A percentile compares a stretch with the other conserved stretches of the same genome.
Evolutionary conservation across 805 yeast genomes (phyloP).

Genomic region (Monosporozyma unispora): DNA sequence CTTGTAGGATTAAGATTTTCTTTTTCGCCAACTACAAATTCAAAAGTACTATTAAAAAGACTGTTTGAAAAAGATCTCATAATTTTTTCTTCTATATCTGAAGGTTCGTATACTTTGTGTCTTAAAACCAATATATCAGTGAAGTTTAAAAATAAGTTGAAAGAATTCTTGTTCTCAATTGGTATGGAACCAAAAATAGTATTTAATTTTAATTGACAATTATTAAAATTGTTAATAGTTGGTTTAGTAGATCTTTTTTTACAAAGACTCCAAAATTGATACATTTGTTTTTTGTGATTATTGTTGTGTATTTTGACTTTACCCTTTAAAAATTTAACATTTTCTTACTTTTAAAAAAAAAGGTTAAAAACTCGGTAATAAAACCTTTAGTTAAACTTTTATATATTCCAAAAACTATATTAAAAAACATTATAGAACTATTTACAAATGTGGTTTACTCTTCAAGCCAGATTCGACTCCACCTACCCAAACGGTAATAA

Average conservation of each 20-base stretch:
- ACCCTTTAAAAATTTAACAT: not conserved
- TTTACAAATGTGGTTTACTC: not conserved
- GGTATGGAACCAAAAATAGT: too few species aligned
- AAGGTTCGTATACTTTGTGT: too few species aligned
- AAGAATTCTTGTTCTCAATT: too few species aligned
- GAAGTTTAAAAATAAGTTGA: too few species aligned
- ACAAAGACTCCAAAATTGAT: too few species aligned
- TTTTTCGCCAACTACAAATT: not conserved
- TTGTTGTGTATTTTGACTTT: not conserved
- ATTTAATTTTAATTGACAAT: too few species aligned
- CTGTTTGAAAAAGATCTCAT: not conserved
- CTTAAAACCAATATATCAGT: too few species aligned
- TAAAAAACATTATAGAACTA: not conserved
- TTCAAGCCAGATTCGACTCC: conserved; percentile 37
- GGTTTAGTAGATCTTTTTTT: too few species aligned
- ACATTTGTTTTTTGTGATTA: not conserved
- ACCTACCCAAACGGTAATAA: conserved; percentile 70
- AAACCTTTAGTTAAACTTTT: not conserved
- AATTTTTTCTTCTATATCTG: too few species aligned
- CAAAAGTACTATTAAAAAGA: not conserved
- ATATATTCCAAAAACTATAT: not conserved
- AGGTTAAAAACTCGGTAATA: too few species aligned
- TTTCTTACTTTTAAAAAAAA: not conserved
- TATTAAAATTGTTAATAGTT: too few species aligned
- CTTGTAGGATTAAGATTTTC: not conserved